These are phyloP conservation scores for Macrotyloma uniflorum DNA, from an alignment of 306 rosid species.

Conservation along the genomic window DNA sequence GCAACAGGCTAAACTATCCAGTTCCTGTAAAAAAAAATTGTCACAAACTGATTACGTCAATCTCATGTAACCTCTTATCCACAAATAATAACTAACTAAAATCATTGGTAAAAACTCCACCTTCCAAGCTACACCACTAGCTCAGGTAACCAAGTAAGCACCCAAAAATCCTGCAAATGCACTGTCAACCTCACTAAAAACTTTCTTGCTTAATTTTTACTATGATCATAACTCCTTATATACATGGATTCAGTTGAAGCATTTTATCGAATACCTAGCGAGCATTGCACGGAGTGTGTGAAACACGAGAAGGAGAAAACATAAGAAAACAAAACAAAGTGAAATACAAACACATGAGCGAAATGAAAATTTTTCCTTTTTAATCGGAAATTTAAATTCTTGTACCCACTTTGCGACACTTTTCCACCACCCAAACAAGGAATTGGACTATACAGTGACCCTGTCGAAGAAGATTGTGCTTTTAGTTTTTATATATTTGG, in stretches of 20 bases:
- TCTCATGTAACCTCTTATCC: constrained; percentile 1
- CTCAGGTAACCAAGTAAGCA: constrained; percentile 6
- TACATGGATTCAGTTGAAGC: constrained; percentile 20
- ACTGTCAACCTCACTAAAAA: background rate
- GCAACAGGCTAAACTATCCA: constrained; percentile 8
- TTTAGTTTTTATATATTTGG: too few relatives aligned
- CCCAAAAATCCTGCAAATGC: background rate
- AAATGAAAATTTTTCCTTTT: background rate
- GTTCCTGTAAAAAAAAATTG: constrained; percentile 38
- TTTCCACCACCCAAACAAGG: background rate
- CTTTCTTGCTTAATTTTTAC: too few relatives aligned
- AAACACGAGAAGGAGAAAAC: too few relatives aligned
- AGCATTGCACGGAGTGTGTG: background rate
- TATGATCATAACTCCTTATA: background rate
- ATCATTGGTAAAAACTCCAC: background rate
- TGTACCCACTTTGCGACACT: background rate
- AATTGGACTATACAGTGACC: background rate
- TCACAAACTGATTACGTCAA: background rate
- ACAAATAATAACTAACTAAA: constrained; percentile 19
- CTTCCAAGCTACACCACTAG: background rate
- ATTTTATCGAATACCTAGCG: constrained; percentile 32
- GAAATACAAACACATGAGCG: background rate
- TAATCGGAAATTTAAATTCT: background rate
- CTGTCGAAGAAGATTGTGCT: background rate
- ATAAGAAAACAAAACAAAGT: background rate